Base-by-base conservation (phyloP, 352 stramenopile species). In the Globisporangium emineosum region DNA sequence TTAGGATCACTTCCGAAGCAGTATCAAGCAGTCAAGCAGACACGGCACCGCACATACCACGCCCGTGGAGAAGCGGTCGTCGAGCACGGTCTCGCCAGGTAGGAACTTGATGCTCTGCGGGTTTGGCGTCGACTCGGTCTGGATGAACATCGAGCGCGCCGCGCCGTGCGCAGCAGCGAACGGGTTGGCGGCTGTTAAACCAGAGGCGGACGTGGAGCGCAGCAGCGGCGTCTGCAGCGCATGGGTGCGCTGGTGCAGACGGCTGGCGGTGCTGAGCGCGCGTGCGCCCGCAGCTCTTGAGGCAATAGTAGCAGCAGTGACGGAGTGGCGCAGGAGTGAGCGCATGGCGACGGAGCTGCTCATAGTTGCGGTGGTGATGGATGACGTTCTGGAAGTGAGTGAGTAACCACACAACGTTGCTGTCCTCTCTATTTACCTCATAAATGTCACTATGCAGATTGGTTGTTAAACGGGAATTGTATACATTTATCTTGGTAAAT, bases 71-170 rank as follows among this genome's bases (percentile, higher is more conserved):
- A 94, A 96, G 65, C 86, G 83, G 5, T 97, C 88, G 57, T 97
- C 86, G 53, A 99, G 81, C 43, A 98, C 89, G 3, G 76, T 68
- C 58, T 86, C 80, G 27, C 91, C 93, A 5, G 97, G 97, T 23
- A 99, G 70, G 73, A 99, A 99, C 80, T 99, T 99, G 70, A 99
- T 77, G 66, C 88, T 97, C 74, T 97, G 89, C 51, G 98, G 97
- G 80, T 99, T 99, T 3, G 98, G 98, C 53, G 98, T 99, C 37
- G 90, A 74, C 72, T 98, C 96, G 42, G 97, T 99, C 83, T 99
- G 93, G 74, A 99, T 98, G 81, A 99, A 99, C 70, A 99, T 95
- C 66, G 94, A 76, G 76, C 94, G 72, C 66, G 82, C 40, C 37
- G 91, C 70, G 64, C 84, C 84, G 3, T 42, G 21, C 27, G 62